Evolutionary conservation across 2,329 filamentous ascomycete species (phyloP).

Genomic region (Colletotrichum cuscutae): DNA sequence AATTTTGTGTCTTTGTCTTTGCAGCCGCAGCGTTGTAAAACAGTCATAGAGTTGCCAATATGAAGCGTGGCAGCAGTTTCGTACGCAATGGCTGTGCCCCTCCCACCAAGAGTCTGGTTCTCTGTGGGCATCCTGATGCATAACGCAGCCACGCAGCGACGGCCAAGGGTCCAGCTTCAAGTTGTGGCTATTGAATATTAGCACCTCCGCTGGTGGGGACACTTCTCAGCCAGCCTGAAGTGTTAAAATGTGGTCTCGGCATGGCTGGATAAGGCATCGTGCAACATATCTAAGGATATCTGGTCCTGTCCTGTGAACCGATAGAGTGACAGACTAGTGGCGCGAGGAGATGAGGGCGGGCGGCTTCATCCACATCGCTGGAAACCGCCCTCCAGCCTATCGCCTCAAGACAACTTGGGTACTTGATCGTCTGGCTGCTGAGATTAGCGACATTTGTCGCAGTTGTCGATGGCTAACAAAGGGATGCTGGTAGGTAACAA

Average conservation of each 20-base stretch:
- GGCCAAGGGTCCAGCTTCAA: neutral
- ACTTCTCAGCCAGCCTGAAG: constrained; percentile 8
- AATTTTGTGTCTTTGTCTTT: neutral
- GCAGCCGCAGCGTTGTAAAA: neutral
- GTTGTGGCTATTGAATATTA: constrained; percentile 12
- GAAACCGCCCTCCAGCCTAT: neutral
- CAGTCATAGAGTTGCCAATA: neutral
- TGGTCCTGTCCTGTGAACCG: neutral
- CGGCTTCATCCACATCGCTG: too few species aligned
- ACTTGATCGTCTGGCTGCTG: neutral
- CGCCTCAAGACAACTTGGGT: neutral
- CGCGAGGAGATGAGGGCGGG: neutral
- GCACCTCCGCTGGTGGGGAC: neutral
- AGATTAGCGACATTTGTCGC: neutral
- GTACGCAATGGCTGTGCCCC: neutral
- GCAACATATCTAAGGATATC: constrained; percentile 3
- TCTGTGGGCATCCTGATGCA: neutral
- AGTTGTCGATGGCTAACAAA: neutral
- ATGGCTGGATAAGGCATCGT: constrained; percentile 16
- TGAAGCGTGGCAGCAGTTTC: neutral
- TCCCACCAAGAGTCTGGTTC: neutral
- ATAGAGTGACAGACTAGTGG: constrained; percentile 18
- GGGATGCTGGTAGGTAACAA: neutral
- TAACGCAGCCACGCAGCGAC: constrained; percentile 1
- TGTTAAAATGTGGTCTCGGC: constrained; percentile 1